Percentiles rank a stretch among this genome's conserved stretches.
Conservation (phyloP, 2,329 filamentous ascomycete genomes). For the Neospermospora avenae region DNA sequence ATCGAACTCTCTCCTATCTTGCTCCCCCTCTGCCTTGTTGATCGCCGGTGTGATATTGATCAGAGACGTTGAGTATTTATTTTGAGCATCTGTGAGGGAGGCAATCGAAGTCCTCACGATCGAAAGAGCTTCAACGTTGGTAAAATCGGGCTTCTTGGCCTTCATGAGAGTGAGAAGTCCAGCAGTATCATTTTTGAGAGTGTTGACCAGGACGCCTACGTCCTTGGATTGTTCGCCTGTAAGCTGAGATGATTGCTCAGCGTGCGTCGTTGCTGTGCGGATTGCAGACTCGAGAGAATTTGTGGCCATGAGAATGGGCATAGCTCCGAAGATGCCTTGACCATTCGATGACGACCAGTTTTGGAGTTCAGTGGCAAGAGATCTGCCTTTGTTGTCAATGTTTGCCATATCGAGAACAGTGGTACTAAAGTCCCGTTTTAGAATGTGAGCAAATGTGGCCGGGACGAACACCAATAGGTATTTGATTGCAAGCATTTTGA, state of each 20-base stretch:
- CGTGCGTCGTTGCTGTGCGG: not conserved
- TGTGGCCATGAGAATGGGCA: constrained; percentile 6
- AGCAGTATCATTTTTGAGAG: not conserved
- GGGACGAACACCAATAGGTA: not conserved
- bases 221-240: not conserved
- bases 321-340: not conserved
- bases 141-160: constrained; percentile 7
- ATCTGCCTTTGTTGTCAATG: not conserved
- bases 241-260: not conserved
- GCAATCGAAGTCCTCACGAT: not conserved
- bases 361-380: not conserved
- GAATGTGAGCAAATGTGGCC: not conserved
- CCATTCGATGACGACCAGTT: constrained; percentile 1
- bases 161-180: constrained; percentile 5
- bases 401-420: not conserved
- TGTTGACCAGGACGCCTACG: not conserved
- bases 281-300: not conserved
- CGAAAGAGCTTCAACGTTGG: not conserved
- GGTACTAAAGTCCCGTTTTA: not conserved
- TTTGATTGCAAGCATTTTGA: not conserved
- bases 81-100: not conserved
- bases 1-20: constrained; percentile 2
- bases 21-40: not conserved
- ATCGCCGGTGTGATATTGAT: constrained; percentile 3
- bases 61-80: not conserved